Evolutionary conservation across 371 early-diverging fungal genomes (phyloP), one percentile per base, ranked within the genome.

Genomic region (Smittium mucronatum): DNA sequence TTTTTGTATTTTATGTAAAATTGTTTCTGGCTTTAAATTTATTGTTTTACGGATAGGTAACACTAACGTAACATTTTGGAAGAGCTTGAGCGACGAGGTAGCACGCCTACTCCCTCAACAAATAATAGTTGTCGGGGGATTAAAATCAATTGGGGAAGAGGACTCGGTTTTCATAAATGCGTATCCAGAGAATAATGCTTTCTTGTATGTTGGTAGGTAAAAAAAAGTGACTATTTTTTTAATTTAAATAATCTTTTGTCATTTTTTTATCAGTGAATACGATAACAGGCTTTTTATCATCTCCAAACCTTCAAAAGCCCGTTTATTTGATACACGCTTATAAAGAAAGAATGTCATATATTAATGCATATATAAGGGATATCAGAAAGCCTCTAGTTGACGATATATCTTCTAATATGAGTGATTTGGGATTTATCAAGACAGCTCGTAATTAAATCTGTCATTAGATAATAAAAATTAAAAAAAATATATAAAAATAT

Each of bases 11-110:
- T n/a, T n/a, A n/a, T n/a, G n/a, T n/a, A n/a, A n/a, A n/a, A n/a
- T n/a, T n/a, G n/a, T n/a, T n/a, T n/a, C n/a, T n/a, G n/a, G n/a
- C n/a, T n/a, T n/a, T n/a, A n/a, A n/a, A n/a, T n/a, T n/a, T n/a
- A 47, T 11, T 11, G 21, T 47, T 61, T 61, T 65, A 11, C 34
- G 2, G 17, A n/a, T 31, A 65, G 65, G 65, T 65, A 65, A n/a
- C n/a, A 34, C n/a, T 34, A 36, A 65, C 36, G 34, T 65, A 34
- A 65, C 65, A 25, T 65, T 65, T 65, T 65, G 65, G 65, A 36
- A 65, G n/a, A 8, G n/a, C 2, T 2, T 65, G n/a, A 25, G 34
- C 36, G 21, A 11, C 34, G 32, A 65, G 8, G 65, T 34, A 28
- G 8, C 34, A 15, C 1, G 34, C 17, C 30, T 65, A 31, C n/a